Base-by-base conservation (phyloP, 2,329 filamentous ascomycete genomes). In the Hypoxylon sp. region DNA sequence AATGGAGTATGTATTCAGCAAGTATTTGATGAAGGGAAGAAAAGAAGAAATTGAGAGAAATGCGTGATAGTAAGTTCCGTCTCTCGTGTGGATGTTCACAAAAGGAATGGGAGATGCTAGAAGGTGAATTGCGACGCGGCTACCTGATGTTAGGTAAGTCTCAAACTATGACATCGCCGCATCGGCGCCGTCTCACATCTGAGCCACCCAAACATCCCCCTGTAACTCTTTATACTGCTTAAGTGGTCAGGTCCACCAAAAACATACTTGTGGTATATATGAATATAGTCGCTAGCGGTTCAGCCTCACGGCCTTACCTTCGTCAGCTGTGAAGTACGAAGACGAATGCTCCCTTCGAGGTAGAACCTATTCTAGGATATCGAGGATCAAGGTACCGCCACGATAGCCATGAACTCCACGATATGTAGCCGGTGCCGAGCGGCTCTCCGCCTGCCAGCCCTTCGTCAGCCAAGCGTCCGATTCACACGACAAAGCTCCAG, bases 361-460 rank as follows among this genome's bases (percentile, higher is more conserved):
- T 33, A 35, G 27, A n/a, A n/a, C n/a, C n/a, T n/a, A n/a, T n/a
- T n/a, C n/a, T n/a, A n/a, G n/a, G n/a, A n/a, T n/a, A n/a, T n/a
- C n/a, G n/a, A n/a, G n/a, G n/a, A n/a, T n/a, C n/a, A n/a, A n/a
- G n/a, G n/a, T n/a, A n/a, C n/a, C n/a, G n/a, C n/a, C n/a, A n/a
- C n/a, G n/a, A n/a, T n/a, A n/a, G n/a, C 41, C 15, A 72, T 72
- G 69, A 63, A 57, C 17, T 58, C 62, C 24, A 65, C 56, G 50
- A 67, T 70, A 60, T 69, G 66, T 46, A 60, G 13, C 33, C 43
- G 51, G n/a, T 72, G 70, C 61, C 66, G 62, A 15, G 41, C 42
- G 45, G 65, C 66, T 13, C 38, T 70, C 2, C 60, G 60, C 31
- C 59, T 55, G 3, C 58, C 35, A 41, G n/a, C 35, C 21, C 24